Conservation (phyloP, 345 rosid species). For the Anastatica hierochuntica region DNA sequence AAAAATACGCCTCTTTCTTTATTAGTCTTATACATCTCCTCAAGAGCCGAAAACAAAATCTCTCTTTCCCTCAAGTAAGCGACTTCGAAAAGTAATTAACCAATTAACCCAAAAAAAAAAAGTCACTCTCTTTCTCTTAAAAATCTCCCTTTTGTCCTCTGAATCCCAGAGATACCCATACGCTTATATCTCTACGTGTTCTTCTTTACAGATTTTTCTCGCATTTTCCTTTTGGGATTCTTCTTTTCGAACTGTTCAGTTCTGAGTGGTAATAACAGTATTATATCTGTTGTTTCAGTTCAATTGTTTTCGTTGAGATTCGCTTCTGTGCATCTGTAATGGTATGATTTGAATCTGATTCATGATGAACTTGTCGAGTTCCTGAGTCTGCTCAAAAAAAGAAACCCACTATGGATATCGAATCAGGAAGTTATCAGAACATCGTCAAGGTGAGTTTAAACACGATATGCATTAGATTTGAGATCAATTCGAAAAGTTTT, state of each 20-base stretch:
- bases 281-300: background rate
- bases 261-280: background rate
- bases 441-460: slow-evolving; percentile 38
- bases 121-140: slow-evolving; percentile 14
- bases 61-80: slow-evolving; percentile 22
- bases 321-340: background rate
- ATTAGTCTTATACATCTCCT: slow-evolving; percentile 8
- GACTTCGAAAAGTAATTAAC: slow-evolving; percentile 13
- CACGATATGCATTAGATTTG: background rate
- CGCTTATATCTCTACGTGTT: slow-evolving; percentile 18
- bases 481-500: background rate
- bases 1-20: background rate
- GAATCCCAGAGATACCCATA: slow-evolving; percentile 14
- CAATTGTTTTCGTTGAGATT: background rate
- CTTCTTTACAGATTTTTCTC: slow-evolving; percentile 11
- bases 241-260: slow-evolving; percentile 19
- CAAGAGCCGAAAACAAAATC: slow-evolving; percentile 9
- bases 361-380: slow-evolving; percentile 21
- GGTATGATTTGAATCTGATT: slow-evolving; percentile 9
- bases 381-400: slow-evolving; percentile 7
- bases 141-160: slow-evolving; percentile 17
- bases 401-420: slow-evolving; percentile 52
- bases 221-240: slow-evolving; percentile 2
- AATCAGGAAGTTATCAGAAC: slow-evolving; percentile 36
- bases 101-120: background rate